Base-by-base conservation (phyloP, 2,329 filamentous ascomycete genomes). In the Samsoniella hepiali region DNA sequence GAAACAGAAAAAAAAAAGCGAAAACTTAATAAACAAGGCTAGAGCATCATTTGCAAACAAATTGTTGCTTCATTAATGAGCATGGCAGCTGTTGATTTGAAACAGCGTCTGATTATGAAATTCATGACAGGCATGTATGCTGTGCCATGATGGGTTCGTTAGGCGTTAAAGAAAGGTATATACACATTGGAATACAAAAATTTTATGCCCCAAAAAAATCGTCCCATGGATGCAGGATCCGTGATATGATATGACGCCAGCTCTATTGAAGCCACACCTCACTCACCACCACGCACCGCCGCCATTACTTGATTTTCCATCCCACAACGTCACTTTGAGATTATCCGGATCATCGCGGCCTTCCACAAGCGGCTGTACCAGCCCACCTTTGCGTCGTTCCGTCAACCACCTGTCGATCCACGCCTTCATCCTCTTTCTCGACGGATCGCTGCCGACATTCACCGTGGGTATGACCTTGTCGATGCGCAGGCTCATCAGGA, bases 391-490 rank as follows among this genome's bases (percentile, higher is more conserved):
- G 65, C 82, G 77, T 71, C 86, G 74, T 74, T 89, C 86, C 0
- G 77, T 73, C 66, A 85, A 70, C 87, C 87, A 89, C 54, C 83
- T 78, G 68, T 89, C 87, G 22, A 82, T 81, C 87, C 87, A 90
- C 3, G 71, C 78, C 76, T 85, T 88, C 86, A 89, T 89, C 65
- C 84, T 79, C 67, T 78, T 80, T 57, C 86, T 75, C 3, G 81
- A 79, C 61, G 77, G 74, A 64, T 87, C 85, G 70, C 82, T 87
- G 1, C 85, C 86, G 1, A 89, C 84, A 63, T 99, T 98, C 3
- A 99, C 95, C 0, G 95, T 99, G 0, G 95, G 95, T 17, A 99
- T 89, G 7, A 99, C 85, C 76, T 89, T 91, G 67, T 94, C 93
- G 67, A 99, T 96, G 63, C 91, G 81, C 74, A 99, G 74, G 27